Evolutionary conservation across 2,329 filamentous ascomycete genomes (phyloP).

Genomic region (Colletotrichum sp.): DNA sequence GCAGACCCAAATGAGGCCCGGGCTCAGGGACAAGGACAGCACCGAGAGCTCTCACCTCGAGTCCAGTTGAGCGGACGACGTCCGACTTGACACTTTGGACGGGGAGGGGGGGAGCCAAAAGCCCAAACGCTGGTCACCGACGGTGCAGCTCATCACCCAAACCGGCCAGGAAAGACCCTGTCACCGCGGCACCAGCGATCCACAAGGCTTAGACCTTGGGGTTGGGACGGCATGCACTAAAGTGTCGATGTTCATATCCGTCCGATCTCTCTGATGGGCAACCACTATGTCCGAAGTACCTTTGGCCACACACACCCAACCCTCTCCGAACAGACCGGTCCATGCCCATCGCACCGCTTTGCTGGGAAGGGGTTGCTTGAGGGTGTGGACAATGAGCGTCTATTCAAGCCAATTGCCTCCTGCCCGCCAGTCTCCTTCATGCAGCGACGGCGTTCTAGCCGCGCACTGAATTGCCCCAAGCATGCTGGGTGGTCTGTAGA

Average conservation of each 20-base stretch:
- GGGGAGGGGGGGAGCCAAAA: neutral
- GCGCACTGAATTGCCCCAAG: neutral
- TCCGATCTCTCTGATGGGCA: neutral
- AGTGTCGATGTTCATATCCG: neutral
- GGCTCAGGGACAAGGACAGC: neutral
- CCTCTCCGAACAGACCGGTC: neutral
- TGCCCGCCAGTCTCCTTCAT: neutral
- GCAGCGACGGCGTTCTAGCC: neutral
- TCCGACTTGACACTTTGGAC: slow-evolving; percentile 6
- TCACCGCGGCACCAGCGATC: neutral
- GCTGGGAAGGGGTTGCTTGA: neutral
- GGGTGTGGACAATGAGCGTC: neutral
- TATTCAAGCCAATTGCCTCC: neutral
- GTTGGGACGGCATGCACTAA: neutral
- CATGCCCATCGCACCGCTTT: neutral
- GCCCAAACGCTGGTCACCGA: neutral
- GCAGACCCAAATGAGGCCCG: neutral
- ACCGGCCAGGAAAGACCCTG: neutral
- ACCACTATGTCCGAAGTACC: neutral
- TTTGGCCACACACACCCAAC: neutral
- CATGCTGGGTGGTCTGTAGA: neutral
- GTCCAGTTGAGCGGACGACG: neutral
- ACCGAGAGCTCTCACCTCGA: neutral
- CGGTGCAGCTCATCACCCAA: neutral
- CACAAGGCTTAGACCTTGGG: slow-evolving; percentile 16